Evolutionary conservation across 2,329 filamentous ascomycete species (phyloP).

Genomic region (Phoma sp.): DNA sequence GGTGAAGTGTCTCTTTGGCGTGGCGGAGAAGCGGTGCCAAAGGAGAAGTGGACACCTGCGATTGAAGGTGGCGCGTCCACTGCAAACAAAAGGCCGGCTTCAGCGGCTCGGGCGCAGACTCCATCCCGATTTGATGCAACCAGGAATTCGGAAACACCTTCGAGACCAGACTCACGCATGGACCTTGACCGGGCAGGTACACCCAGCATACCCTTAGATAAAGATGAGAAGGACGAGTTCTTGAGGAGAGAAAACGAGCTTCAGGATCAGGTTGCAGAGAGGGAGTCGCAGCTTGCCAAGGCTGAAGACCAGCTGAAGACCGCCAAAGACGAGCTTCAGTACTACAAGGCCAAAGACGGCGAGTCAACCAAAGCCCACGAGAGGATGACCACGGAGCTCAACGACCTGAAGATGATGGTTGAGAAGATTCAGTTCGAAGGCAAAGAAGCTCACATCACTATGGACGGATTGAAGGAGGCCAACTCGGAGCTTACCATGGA

Average conservation of each 20-base stretch:
- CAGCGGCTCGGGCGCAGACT: conserved; percentile 64
- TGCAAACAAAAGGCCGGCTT: conserved; percentile 55
- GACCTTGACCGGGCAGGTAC: conserved; percentile 82
- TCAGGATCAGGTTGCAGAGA: conserved; percentile 94
- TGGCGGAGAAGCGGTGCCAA: conserved; percentile 84
- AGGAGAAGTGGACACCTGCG: conserved; percentile 82
- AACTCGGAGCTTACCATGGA: conserved; percentile 91
- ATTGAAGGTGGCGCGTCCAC: conserved; percentile 63
- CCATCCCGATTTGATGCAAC: conserved; percentile 62
- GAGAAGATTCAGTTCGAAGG: conserved; percentile 95
- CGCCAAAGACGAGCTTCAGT: conserved; percentile 82
- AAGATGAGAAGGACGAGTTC: conserved; percentile 97
- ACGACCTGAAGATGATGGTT: conserved; percentile 94
- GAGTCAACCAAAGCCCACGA: conserved; percentile 91
- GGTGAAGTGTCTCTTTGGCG: conserved; percentile 88
- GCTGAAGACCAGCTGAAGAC: conserved; percentile 82
- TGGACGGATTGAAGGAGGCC: conserved; percentile 96
- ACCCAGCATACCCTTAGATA: conserved; percentile 86
- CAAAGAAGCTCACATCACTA: conserved; percentile 95
- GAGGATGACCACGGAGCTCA: conserved; percentile 80
- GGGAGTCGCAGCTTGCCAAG: conserved; percentile 79
- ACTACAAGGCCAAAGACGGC: conserved; percentile 83
- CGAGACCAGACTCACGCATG: conserved; percentile 68
- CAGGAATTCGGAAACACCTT: conserved; percentile 48
- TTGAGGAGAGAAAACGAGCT: conserved; percentile 93